A percentile compares a stretch with the other conserved stretches of the same genome.
phyloP scores from a whole-genome alignment of 1,284 basidiomycete species.

The Sanghuangporus weigelae region DNA sequence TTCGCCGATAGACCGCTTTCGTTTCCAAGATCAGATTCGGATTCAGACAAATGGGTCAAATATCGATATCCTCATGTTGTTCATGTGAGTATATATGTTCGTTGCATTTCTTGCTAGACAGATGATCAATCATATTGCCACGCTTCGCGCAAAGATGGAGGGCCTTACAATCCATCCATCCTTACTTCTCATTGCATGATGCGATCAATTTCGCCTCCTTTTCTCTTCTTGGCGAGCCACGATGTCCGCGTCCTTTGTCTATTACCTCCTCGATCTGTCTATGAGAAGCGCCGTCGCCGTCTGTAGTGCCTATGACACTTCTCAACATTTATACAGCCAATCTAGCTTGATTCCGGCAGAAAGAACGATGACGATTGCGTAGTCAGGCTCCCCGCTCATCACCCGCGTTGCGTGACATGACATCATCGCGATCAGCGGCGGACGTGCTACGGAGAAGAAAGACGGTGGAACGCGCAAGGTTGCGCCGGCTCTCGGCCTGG shows the following conservation, averaged over 20 bases:
- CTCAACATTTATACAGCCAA: no score
- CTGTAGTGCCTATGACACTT: no score
- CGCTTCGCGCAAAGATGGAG: no score
- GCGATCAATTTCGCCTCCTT: no score
- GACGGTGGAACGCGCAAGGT: background rate
- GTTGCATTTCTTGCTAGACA: background rate
- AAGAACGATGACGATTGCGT: no score
- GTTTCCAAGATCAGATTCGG: background rate
- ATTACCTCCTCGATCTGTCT: no score
- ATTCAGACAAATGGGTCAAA: background rate
- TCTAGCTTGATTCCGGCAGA: no score
- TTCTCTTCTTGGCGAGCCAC: no score
- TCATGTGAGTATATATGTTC: background rate
- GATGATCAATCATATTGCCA: background rate
- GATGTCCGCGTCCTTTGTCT: no score
- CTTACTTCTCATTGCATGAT: no score
- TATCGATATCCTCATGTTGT: background rate
- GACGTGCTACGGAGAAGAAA: background rate
- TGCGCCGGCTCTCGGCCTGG: background rate
- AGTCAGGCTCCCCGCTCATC: background rate
- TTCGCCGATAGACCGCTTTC: background rate
- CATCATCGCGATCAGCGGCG: background rate
- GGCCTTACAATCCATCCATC: no score
- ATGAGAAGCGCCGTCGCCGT: no score
- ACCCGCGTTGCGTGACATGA: background rate